phyloP scores from a whole-genome alignment of 2,329 filamentous ascomycete species.

The Hawksworthiomyces lignivorus region DNA sequence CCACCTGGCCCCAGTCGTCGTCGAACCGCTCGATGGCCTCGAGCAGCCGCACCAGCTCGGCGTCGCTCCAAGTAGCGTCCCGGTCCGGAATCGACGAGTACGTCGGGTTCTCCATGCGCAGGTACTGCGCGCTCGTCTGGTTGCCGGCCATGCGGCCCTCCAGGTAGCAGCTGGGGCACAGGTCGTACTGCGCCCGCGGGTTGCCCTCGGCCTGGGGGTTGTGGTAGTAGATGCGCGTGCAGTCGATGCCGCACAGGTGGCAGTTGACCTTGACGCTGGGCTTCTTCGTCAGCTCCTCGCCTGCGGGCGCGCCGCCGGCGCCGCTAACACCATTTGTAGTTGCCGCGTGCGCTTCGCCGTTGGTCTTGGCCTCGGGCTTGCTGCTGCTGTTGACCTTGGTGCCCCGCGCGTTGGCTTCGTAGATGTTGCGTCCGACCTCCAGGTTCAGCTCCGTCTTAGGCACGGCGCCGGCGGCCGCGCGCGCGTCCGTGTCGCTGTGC shows the following conservation, averaged over 20 bases:
- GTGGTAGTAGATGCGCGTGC: constrained; percentile 58
- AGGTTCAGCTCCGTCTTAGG: constrained; percentile 79
- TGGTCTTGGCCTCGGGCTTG: constrained; percentile 62
- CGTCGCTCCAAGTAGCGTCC: constrained; percentile 84
- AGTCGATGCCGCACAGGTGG: constrained; percentile 87
- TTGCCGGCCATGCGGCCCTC: constrained; percentile 76
- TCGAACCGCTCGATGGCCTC: constrained; percentile 90
- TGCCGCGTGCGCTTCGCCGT: constrained; percentile 55
- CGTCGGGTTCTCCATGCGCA: constrained; percentile 80
- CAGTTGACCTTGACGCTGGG: constrained; percentile 69
- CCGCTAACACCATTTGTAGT: constrained; percentile 55
- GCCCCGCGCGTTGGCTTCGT: constrained; percentile 80
- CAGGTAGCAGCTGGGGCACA: constrained; percentile 86
- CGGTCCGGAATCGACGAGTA: constrained; percentile 73
- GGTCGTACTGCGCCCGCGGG: constrained; percentile 68
- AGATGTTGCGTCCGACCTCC: constrained; percentile 91
- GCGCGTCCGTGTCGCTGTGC: constrained; percentile 62
- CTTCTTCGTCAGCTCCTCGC: constrained; percentile 57
- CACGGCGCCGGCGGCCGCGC: constrained; percentile 56
- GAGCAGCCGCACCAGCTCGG: constrained; percentile 79
- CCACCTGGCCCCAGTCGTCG: constrained; percentile 90
- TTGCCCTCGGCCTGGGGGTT: constrained; percentile 49
- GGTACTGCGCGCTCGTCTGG: constrained; percentile 72
- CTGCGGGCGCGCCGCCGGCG: constrained; percentile 19
- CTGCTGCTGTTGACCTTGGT: constrained; percentile 54